Evolutionary conservation across 2,329 filamentous ascomycete genomes (phyloP), one percentile per base, ranked within the genome.

Genomic region (Fusarium musae): DNA sequence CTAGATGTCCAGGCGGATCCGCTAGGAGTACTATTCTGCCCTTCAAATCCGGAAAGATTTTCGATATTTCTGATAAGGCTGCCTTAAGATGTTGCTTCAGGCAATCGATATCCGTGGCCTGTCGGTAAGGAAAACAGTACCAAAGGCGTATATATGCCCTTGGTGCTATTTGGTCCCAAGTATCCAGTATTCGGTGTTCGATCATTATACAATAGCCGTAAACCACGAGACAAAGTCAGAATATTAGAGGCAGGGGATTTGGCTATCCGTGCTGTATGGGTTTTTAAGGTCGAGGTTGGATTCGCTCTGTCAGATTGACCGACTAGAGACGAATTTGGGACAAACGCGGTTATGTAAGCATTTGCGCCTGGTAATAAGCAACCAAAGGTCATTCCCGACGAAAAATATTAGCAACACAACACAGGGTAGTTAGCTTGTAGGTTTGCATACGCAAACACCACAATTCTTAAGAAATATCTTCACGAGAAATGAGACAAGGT

Each of bases 141-240:
- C 43, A 28, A 13, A 46, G 43, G 15, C 23, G 43, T 19, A 46
- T 46, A 46, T 46, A 46, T 13, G 23, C 43, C 11, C 43, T 46
- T 12, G 43, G 43, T 6, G 43, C 43, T 6, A 46, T 46, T 21
- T 46, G 43, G 11, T 46, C 43, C 43, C 26, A 28, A 23, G 6
- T 46, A 46, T 28, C 23, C 4, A 30, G 19, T 11, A 13, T 16
- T 30, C 17, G 17, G 17, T 21, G 9, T 19, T 9, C 26, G 16
- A n/a, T 46, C 23, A n/a, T 46, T 17, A 26, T 12, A 3, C 5
- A 6, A 4, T 17, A 12, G 2, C 16, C 6, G 4, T 21, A 13
- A 40, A 0, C 21, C 5, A 1, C 8, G 7, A 9, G 7, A n/a
- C n/a, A 9, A n/a, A 40, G 9, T 0, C 9, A n/a, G 1, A n/a